Conservation (phyloP, 495 filamentous ascomycete species). For the Oleoguttula mirabilis region DNA sequence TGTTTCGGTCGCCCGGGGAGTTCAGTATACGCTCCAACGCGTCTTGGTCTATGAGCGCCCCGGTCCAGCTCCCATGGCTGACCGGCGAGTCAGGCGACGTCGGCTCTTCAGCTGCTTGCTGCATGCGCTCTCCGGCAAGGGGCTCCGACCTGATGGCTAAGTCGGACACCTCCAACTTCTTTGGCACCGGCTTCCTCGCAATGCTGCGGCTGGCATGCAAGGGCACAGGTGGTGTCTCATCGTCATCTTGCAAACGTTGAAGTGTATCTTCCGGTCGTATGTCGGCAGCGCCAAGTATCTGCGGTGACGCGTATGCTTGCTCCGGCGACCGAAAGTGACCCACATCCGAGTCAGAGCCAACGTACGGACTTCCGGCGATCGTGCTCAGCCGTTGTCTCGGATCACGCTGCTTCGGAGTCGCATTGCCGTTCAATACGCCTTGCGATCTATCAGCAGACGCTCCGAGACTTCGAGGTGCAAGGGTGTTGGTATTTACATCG, state of each 20-base stretch:
- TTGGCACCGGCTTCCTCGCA: constrained; percentile 54
- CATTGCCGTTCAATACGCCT: constrained; percentile 8
- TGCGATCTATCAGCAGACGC: constrained; percentile 20
- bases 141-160: neutral
- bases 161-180: neutral
- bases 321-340: constrained; percentile 5
- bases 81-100: constrained; percentile 11
- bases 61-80: constrained; percentile 9
- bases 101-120: neutral
- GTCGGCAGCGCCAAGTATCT: constrained; percentile 1
- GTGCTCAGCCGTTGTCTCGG: constrained; percentile 25
- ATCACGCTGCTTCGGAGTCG: constrained; percentile 2
- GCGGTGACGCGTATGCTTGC: constrained; percentile 1
- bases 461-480: constrained; percentile 2
- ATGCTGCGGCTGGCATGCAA: constrained; percentile 34
- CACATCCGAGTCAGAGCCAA: constrained; percentile 11
- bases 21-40: constrained; percentile 14
- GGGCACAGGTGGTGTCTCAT: neutral
- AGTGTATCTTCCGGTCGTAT: neutral
- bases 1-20: constrained; percentile 1
- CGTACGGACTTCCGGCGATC: constrained; percentile 29
- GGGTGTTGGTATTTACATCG: constrained; percentile 14
- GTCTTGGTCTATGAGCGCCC: constrained; percentile 12
- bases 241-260: neutral
- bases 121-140: neutral